Conservation (phyloP, 129 eudicot genomes). For the Helichrysum umbraculigerum region DNA sequence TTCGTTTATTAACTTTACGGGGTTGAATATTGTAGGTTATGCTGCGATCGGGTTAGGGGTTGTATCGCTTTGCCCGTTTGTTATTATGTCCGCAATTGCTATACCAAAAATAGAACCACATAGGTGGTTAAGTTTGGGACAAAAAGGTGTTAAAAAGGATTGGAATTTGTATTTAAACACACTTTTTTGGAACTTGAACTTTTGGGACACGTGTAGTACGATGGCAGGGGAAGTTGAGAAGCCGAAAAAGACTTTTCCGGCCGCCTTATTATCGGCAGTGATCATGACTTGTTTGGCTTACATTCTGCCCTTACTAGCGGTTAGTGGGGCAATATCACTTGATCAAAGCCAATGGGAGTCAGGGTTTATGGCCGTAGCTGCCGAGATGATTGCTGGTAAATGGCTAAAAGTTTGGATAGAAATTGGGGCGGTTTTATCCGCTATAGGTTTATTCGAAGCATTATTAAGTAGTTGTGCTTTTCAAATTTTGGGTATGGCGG, state of each 20-base stretch:
- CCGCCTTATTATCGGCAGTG: neutral
- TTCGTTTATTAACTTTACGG: neutral
- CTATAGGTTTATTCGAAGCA: neutral
- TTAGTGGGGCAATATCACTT: neutral
- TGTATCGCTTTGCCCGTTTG: neutral
- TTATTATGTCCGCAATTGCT: neutral
- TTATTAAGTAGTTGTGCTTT: neutral
- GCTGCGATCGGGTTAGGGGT: neutral
- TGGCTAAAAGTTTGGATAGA: constrained; percentile 49
- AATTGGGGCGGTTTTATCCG: neutral
- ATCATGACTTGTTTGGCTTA: neutral
- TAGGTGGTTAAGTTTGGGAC: constrained; percentile 5
- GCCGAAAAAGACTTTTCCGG: neutral
- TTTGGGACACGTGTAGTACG: constrained; percentile 6
- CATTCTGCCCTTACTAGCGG: neutral
- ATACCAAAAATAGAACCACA: neutral
- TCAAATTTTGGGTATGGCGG: neutral
- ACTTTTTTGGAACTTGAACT: constrained; percentile 8
- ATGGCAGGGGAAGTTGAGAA: constrained; percentile 4
- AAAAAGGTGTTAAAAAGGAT: neutral
- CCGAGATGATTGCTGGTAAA: constrained; percentile 33
- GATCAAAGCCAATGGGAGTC: neutral
- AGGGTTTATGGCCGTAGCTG: constrained; percentile 40
- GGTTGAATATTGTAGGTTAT: neutral
- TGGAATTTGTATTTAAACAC: neutral